Evolutionary conservation across 192 early-diverging fungal species (phyloP), one percentile per base, ranked within the genome.

Genomic region (Dispira parvispora): DNA sequence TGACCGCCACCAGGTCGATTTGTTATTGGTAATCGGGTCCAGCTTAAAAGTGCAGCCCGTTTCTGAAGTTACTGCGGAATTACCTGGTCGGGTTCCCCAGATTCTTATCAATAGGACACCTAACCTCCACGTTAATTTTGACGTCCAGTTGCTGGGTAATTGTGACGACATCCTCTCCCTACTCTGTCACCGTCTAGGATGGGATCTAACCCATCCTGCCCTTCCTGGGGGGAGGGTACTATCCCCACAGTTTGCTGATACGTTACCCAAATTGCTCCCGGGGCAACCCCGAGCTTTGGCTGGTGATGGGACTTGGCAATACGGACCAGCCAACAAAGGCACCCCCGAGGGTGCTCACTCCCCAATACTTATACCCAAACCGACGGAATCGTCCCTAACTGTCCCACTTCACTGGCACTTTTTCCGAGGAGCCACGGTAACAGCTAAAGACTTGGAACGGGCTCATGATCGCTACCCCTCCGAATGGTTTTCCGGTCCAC

Each of bases 1-100:
- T 13, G 96, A 99, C 72, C 71, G 78, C 14, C 76, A 84, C 20
- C 71, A 87, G 32, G 84, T 87, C 18, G 93, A 97, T 72, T 66
- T 99, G 44, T 66, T 99, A 13, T 80, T 99, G 32, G 94, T 99
- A 11, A 96, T 99, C 74, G 96, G 96, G 23, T 90, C 88, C 38
- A 90, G 85, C n/a, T 74, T 99, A 16, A 91, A 93, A 68, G 94
- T 99, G 6, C 85, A 90, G 3, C 96, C 96, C 3, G 92, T 99
- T 1, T 87, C 88, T 6, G 86, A 88, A 43, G 90, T 96, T 27
- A 90, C 90, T 83, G 74, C 84, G 49, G 80, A 83, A 42, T 80
- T 95, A 38, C 92, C 92, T 12, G 82, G 82, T 45, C 62, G 69
- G 14, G 84, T 96, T 2, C 93, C 93, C 0, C 91, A 93, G 62